Evolutionary conservation across 2,329 filamentous ascomycete species (phyloP).

Genomic region (Neospermospora avenae): DNA sequence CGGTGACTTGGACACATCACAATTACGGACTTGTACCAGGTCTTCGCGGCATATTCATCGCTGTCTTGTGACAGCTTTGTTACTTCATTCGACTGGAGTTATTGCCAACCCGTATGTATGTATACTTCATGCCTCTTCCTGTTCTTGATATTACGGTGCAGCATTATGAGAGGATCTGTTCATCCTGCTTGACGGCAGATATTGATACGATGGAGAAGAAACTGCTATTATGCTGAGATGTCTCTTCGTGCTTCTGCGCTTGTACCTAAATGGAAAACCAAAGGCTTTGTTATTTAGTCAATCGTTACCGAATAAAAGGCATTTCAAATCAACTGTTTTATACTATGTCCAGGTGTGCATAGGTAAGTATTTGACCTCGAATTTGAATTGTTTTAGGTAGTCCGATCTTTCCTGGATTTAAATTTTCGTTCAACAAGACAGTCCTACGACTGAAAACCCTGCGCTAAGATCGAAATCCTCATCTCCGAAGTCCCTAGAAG

Average conservation of each 20-base stretch:
- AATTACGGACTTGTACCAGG: slow-evolving; percentile 52
- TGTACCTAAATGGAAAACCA: slow-evolving; percentile 24
- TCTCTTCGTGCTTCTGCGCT: slow-evolving; percentile 29
- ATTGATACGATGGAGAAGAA: slow-evolving; percentile 25
- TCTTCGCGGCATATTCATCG: slow-evolving; percentile 25
- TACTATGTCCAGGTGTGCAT: not conserved
- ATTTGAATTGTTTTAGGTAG: no score
- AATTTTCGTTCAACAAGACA: no score
- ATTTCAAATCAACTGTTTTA: not conserved
- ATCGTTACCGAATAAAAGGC: slow-evolving; percentile 32
- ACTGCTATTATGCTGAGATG: slow-evolving; percentile 28
- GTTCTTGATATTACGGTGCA: slow-evolving; percentile 21
- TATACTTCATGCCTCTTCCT: slow-evolving; percentile 27
- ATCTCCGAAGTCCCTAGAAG: no score
- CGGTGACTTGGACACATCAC: slow-evolving; percentile 60
- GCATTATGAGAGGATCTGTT: slow-evolving; percentile 22
- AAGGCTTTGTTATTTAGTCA: slow-evolving; percentile 37
- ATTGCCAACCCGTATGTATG: slow-evolving; percentile 26
- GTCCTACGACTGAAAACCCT: no score
- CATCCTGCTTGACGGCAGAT: slow-evolving; percentile 24
- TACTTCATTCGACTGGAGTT: slow-evolving; percentile 28
- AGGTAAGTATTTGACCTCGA: no score
- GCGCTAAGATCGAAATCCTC: no score
- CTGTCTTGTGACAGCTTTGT: slow-evolving; percentile 23
- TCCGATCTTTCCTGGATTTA: no score